Evolutionary conservation across 257 asterid genomes (phyloP), one percentile per base, ranked within the genome.

Genomic region (Gynochthodes officinalis): DNA sequence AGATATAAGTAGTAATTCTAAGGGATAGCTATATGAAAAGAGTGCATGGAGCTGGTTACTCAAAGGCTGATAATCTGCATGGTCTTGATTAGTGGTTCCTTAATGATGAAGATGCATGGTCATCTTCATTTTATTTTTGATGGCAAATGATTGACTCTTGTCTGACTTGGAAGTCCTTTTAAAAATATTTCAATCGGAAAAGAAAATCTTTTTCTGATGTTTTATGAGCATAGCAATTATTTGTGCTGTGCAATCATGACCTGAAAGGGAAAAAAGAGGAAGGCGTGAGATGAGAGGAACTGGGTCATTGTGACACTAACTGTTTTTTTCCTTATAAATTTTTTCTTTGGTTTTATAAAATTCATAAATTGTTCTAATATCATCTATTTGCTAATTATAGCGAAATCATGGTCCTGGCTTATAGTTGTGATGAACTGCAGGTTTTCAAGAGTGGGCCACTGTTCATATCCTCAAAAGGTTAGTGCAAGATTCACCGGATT

Each of bases 401-500:
- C n/a, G 19, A 16, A 53, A 23, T 43, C 18, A 32, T 58, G 11
- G 12, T 40, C 21, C 75, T 27, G 28, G 55, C 54, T 54, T 30
- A 48, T 4, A 59, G 62, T 58, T 76, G 73, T 63, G 66, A 73
- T 78, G 62, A 46, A 82, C 75, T 89, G 74, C 86, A 95, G 99
- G 87, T 95, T 77, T 95, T 92, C 98, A 95, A 95, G 95, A 95
- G 97, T 69, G 99, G 99, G 80, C 94, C 89, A 62, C 91, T 95
- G 53, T 93, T 95, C 77, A 92, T 95, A 82, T 95, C 99, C 49
- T 91, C 99, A 25, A 95, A 90, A 90, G 99, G 99, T 89, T 73
- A 61, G 96, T 80, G 43, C 39, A 59, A 11, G 25, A 59, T 23
- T 60, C 27, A 53, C 64, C 48, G 7, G 33, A 28, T 28, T 76